Evolutionary conservation across 805 yeast genomes (phyloP).

Genomic region (Phaffomyces opuntiae): DNA sequence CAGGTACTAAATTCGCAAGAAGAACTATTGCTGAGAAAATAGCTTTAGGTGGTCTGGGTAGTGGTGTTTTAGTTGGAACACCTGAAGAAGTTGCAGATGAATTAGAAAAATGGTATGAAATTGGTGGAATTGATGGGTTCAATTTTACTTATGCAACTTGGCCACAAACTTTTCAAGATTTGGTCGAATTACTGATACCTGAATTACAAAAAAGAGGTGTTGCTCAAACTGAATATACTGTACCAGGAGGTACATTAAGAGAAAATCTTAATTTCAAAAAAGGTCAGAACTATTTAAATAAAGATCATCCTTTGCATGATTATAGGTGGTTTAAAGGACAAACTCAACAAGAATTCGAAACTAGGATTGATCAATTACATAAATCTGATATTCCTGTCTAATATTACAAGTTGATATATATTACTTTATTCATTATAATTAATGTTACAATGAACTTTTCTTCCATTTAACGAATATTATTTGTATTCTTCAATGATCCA

Average conservation of each 20-base stretch:
- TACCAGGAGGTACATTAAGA: constrained; percentile 22
- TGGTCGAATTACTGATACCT: constrained; percentile 31
- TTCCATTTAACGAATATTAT: background rate
- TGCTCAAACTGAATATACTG: constrained; percentile 30
- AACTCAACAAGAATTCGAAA: background rate
- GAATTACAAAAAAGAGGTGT: constrained; percentile 30
- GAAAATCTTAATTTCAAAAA: constrained; percentile 6
- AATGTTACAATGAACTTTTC: too few relatives aligned
- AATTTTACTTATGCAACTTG: constrained; percentile 25
- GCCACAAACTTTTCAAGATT: constrained; percentile 35
- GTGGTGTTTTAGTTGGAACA: constrained; percentile 17
- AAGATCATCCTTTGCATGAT: constrained; percentile 5
- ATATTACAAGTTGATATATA: background rate
- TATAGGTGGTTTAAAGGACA: constrained; percentile 4
- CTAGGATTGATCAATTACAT: background rate
- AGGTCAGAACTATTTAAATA: constrained; percentile 7
- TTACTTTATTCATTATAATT: too few relatives aligned
- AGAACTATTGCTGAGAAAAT: constrained; percentile 20
- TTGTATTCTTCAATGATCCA: constrained; percentile 37
- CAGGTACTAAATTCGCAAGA: constrained; percentile 19
- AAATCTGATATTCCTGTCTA: background rate
- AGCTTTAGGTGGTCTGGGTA: constrained; percentile 2
- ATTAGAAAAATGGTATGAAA: constrained; percentile 33
- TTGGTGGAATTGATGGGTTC: constrained; percentile 38
- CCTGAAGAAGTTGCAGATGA: constrained; percentile 30